A percentile compares a stretch with the other conserved stretches of the same genome.
Conservation (phyloP, 768 basidiomycete species). For the Rhodosporidiobolus odoratus region DNA sequence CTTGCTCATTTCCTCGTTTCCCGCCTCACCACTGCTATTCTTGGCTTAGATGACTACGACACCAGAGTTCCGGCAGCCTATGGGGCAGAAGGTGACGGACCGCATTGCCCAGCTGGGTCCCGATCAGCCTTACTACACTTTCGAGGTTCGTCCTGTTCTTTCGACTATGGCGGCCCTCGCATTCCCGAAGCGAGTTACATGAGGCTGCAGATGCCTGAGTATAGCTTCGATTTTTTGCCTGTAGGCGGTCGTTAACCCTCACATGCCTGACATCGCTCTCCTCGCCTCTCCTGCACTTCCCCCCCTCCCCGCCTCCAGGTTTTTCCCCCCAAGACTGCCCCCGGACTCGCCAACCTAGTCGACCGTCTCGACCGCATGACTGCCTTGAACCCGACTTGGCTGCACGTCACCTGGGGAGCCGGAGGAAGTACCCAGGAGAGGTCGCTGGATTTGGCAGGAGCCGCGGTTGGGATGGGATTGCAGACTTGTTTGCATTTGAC, state of each 20-base stretch:
- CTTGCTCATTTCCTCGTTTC: too few relatives aligned
- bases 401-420: conserved; percentile 96
- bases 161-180: not conserved
- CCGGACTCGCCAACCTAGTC: conserved; percentile 89
- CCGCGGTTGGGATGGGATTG: conserved; percentile 75
- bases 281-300: not conserved
- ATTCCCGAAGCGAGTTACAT: not conserved
- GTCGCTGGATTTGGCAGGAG: conserved; percentile 75
- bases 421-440: conserved; percentile 86
- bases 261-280: not conserved
- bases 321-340: conserved; percentile 81
- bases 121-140: conserved; percentile 72
- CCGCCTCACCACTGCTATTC: too few relatives aligned
- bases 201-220: not conserved
- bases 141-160: conserved; percentile 54
- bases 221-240: not conserved
- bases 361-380: conserved; percentile 74
- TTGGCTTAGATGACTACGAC: conserved; percentile 24
- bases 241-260: not conserved
- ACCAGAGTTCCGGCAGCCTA: conserved; percentile 18
- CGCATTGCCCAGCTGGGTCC: conserved; percentile 56
- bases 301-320: conserved; percentile 49
- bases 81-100: conserved; percentile 57
- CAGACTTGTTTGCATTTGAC: conserved; percentile 99
- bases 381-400: conserved; percentile 71